Evolutionary conservation across 139 green algal genomes (phyloP), one percentile per base, ranked within the genome.

Genomic region (Picochlorum sp.): DNA sequence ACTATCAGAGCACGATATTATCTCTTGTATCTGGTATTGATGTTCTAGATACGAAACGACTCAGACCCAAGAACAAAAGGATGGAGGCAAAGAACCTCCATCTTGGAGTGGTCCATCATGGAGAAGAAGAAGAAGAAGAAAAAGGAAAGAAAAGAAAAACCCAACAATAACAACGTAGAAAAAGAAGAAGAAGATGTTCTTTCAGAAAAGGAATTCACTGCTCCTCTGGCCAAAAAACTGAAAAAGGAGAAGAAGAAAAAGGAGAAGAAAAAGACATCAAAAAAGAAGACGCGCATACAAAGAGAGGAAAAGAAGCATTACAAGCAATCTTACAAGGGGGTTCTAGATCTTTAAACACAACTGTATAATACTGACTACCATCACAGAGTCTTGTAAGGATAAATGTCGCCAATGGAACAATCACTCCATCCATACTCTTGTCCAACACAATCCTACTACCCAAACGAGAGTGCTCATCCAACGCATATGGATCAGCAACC

Each of bases 1-100:
- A 37, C 16, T 77, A 79, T 38, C 45, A 50, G 2, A 45, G 65
- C 20, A 34, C 16, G 9, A 41, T 79, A 8, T 16, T 51, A 14
- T 21, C 10, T 15, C 47, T 77, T 47, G 23, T 68, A 49, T 69
- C 72, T 41, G 51, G 37, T 16, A 28, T 79, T 10, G 61, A 79
- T 26, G 61, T 79, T 11, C 38, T 79, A 56, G 72, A 79, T 49
- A 77, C 65, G 13, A 57, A 72, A 6, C n/a, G 72, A 6, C 37
- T 54, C 1, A 10, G 47, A 54, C 47, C 47, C 11, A 54, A 54
- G n/a, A 41, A 41, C 34, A 41, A 41, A 11, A 45, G 6, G 28
- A 30, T 28, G 24, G 24, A 28, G 24, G 24, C 24, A 28, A 28
- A 28, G 24, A 28, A 28, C 24, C 3, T 28, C 24, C 24, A 28